Percentiles rank a stretch among this genome's conserved stretches.
These are phyloP conservation scores for Exophiala sideris DNA, from an alignment of 2,329 filamentous ascomycete genomes.

Conservation along the genomic window DNA sequence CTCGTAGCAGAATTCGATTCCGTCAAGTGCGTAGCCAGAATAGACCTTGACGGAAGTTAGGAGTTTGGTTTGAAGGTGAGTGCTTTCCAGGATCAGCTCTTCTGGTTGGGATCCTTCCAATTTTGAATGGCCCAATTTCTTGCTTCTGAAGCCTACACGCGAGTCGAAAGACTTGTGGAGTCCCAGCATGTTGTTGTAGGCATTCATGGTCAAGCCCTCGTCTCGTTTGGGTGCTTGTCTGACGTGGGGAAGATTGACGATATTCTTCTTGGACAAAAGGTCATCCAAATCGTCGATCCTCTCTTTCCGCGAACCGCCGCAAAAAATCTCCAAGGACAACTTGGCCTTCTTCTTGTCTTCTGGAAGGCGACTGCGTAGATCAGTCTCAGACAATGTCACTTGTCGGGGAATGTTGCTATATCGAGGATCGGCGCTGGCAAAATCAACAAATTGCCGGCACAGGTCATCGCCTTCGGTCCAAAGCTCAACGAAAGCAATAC, in stretches of 20 bases:
- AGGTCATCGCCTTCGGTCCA: constrained; percentile 74
- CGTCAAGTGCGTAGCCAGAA: constrained; percentile 73
- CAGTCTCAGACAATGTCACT: constrained; percentile 69
- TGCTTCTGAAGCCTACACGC: constrained; percentile 71
- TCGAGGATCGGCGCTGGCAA: constrained; percentile 58
- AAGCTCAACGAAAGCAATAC: constrained; percentile 81
- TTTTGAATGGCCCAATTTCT: constrained; percentile 67
- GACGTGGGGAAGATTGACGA: constrained; percentile 70
- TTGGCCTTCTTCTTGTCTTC: constrained; percentile 68
- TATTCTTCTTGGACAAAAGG: constrained; percentile 67
- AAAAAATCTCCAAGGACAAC: constrained; percentile 70
- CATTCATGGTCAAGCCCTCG: constrained; percentile 28
- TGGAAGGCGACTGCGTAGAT: constrained; percentile 68
- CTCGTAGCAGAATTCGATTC: constrained; percentile 90
- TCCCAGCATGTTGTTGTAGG: constrained; percentile 22
- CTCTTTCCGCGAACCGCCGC: constrained; percentile 68
- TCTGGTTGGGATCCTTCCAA: constrained; percentile 67
- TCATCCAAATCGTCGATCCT: constrained; percentile 73
- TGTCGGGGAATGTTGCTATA: constrained; percentile 63
- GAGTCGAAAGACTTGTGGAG: constrained; percentile 26
- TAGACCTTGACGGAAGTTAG: constrained; percentile 73
- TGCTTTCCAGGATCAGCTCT: constrained; percentile 71
- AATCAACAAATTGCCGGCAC: constrained; percentile 80
- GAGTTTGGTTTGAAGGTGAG: constrained; percentile 65
- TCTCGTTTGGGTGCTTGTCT: constrained; percentile 27